Evolutionary conservation across 768 basidiomycete species (phyloP), one percentile per base, ranked within the genome.

Genomic region (Tricholoma terreum): DNA sequence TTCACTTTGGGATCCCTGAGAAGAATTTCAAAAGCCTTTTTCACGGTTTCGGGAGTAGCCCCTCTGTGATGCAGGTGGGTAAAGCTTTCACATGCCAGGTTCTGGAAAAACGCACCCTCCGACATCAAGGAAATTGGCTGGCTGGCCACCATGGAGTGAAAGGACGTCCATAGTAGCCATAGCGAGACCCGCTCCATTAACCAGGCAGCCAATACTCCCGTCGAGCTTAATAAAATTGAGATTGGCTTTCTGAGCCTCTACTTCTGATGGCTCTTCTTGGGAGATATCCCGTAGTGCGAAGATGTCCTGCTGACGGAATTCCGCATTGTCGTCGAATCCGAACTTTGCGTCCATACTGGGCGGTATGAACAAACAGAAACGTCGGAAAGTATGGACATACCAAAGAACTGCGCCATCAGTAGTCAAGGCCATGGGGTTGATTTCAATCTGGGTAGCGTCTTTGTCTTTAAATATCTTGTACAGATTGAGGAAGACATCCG

Each of bases 141-240:
- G 97, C 64, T 95, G 88, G 52, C 93, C 97, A 50, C 97, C 97
- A 69, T 98, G 92, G 52, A 97, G 79, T 49, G 94, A 85, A 56
- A 99, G 81, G n/a, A 98, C 96, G 67, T 99, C 97, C 97, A 99
- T 98, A 55, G 97, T 99, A 35, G 97, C 97, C 97, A 99, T 99
- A 51, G 97, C 97, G 59, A 99, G 78, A 67, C 97, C 97, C 52
- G 97, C 97, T 66, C 97, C 97, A 66, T 99, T 99, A 60, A 99
- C 97, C 52, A 99, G 79, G 77, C 97, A 99, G 27, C 97, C 97
- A 58, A 99, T 87, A 73, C 83, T 90, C 30, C 97, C 97, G 68
- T 99, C 97, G 43, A 99, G 87, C 77, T 99, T 98, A 82, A 98
- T 98, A 73, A 98, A 98, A 80, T 95, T 98, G 68, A 99, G 82